Conservation (phyloP, 441 rosid species). For the Raphanus hybrid region DNA sequence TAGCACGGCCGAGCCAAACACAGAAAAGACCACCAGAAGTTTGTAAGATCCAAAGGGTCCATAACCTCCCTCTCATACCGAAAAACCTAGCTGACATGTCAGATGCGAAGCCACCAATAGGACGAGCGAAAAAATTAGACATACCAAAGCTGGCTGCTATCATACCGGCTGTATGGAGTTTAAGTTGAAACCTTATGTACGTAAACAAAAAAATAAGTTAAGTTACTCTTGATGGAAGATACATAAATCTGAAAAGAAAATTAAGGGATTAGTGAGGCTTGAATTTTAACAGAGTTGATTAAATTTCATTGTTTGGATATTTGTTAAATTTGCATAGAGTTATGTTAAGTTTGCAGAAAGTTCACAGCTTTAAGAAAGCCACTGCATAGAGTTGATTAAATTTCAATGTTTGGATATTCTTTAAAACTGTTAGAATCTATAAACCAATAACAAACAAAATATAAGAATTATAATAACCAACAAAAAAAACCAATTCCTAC, state of each 20-base stretch:
- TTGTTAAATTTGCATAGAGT: neutral
- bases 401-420: no score
- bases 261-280: no score
- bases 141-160: slow-evolving; percentile 55
- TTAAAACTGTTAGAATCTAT: no score
- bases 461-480: no score
- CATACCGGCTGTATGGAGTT: slow-evolving; percentile 54
- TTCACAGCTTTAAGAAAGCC: neutral
- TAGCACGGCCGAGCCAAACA: slow-evolving; percentile 50
- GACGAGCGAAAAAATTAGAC: slow-evolving; percentile 54
- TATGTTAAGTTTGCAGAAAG: neutral
- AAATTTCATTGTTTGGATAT: neutral
- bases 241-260: neutral
- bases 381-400: neutral
- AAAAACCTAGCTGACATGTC: slow-evolving; percentile 43
- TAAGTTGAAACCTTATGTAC: slow-evolving; percentile 11
- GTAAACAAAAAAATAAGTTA: no score
- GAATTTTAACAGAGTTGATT: neutral
- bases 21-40: slow-evolving; percentile 53
- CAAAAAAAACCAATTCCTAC: no score
- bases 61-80: slow-evolving; percentile 55
- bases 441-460: no score
- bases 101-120: slow-evolving; percentile 51
- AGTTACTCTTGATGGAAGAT: no score
- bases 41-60: slow-evolving; percentile 54